Conservation (phyloP, 257 asterid species). For the Striga asiatica region DNA sequence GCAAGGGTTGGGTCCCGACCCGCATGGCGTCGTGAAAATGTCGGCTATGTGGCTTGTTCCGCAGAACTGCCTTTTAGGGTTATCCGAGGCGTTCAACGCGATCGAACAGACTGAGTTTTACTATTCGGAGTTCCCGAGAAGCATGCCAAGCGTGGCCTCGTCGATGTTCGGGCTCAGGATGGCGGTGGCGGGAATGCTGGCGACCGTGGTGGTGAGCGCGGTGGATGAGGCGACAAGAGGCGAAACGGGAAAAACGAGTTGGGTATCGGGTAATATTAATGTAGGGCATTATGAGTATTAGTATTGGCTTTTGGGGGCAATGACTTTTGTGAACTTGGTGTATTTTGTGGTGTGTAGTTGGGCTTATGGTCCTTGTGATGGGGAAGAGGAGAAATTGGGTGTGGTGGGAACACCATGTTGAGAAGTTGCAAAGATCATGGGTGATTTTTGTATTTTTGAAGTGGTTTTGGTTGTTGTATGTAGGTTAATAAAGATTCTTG, state of each 20-base stretch:
- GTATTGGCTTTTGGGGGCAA: constrained; percentile 16
- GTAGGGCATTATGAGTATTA: constrained; percentile 49
- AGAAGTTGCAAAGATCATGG: neutral
- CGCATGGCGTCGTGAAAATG: constrained; percentile 24
- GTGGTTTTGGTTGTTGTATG: neutral
- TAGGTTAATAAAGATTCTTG: neutral
- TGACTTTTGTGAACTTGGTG: neutral
- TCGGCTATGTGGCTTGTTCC: constrained; percentile 70
- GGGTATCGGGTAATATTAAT: constrained; percentile 50
- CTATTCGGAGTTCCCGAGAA: constrained; percentile 49
- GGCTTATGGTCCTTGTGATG: constrained; percentile 3
- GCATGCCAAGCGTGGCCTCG: constrained; percentile 51
- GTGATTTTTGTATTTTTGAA: neutral
- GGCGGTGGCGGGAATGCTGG: constrained; percentile 42
- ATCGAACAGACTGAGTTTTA: constrained; percentile 54
- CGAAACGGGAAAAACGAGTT: constrained; percentile 43
- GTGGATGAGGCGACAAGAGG: constrained; percentile 29
- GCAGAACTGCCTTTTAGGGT: constrained; percentile 37
- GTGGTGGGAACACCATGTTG: neutral
- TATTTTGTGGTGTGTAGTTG: neutral
- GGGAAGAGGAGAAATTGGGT: neutral
- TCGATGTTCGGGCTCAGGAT: constrained; percentile 44
- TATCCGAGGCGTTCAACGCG: constrained; percentile 55
- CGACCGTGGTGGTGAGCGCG: constrained; percentile 32
- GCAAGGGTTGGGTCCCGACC: constrained; percentile 25